Conservation (phyloP, 1,284 basidiomycete species). For the Xerocomus tenax region DNA sequence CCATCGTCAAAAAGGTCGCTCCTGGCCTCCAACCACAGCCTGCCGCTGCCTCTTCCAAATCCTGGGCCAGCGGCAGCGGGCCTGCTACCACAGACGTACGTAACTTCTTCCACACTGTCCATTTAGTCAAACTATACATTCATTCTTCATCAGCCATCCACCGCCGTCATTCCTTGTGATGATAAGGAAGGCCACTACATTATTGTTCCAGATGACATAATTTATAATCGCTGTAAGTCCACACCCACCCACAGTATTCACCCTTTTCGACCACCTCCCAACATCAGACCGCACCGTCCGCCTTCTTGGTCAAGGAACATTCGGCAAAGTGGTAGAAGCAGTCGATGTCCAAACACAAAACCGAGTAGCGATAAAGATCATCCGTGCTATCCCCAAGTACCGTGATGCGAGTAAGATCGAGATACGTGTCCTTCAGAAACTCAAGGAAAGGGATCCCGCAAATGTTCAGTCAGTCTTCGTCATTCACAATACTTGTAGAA, state of each 20-base stretch:
- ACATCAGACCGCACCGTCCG: slow-evolving; percentile 77
- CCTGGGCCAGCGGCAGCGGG: slow-evolving; percentile 55
- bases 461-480: slow-evolving; percentile 72
- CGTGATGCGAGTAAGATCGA: slow-evolving; percentile 99
- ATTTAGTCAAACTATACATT: slow-evolving; percentile 20
- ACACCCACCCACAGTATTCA: not conserved
- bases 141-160: slow-evolving; percentile 42
- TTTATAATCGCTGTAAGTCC: slow-evolving; percentile 69
- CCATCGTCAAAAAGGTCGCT: slow-evolving; percentile 51
- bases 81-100: slow-evolving; percentile 56
- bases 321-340: slow-evolving; percentile 97
- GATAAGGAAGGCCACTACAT: slow-evolving; percentile 95
- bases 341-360: slow-evolving; percentile 70
- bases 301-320: slow-evolving; percentile 93
- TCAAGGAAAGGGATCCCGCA: slow-evolving; percentile 83
- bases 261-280: slow-evolving; percentile 19
- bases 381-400: slow-evolving; percentile 92
- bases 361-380: slow-evolving; percentile 97
- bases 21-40: slow-evolving; percentile 42
- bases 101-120: slow-evolving; percentile 23
- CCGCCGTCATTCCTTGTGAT: slow-evolving; percentile 65
- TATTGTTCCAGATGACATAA: slow-evolving; percentile 81
- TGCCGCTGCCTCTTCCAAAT: slow-evolving; percentile 43
- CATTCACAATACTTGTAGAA: slow-evolving; percentile 2
- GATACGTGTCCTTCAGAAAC: slow-evolving; percentile 86